A percentile compares a stretch with the other conserved stretches of the same genome.
Evolutionary conservation across 306 rosid species (phyloP).

Genomic region (Quercus engelmannii): DNA sequence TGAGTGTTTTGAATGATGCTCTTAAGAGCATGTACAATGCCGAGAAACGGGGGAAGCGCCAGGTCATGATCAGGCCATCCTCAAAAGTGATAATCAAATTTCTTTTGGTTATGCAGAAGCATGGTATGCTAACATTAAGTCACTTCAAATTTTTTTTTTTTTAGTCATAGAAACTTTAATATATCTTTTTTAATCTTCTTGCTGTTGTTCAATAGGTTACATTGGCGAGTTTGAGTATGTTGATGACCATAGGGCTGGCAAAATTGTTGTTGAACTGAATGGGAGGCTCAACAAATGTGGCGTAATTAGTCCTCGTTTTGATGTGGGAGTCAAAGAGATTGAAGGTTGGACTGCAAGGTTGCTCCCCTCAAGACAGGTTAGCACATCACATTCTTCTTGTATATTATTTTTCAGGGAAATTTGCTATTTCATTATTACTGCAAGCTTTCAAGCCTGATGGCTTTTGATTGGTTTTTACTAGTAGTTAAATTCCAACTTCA

Average conservation of each 20-base stretch:
- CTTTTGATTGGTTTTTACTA: background rate
- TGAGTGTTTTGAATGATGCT: constrained; percentile 42
- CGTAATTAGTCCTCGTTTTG: constrained; percentile 70
- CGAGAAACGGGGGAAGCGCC: constrained; percentile 41
- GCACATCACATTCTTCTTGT: background rate
- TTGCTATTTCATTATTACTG: background rate
- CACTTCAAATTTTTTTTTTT: background rate
- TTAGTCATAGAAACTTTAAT: no score
- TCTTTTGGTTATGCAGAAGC: constrained; percentile 52
- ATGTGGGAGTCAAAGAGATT: constrained; percentile 58
- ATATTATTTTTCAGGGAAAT: background rate
- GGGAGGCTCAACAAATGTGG: constrained; percentile 69
- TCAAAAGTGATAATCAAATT: constrained; percentile 41
- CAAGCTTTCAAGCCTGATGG: background rate
- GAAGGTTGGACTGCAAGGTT: constrained; percentile 71
- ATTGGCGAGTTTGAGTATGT: constrained; percentile 65
- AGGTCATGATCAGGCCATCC: constrained; percentile 44
- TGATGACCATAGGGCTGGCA: constrained; percentile 63
- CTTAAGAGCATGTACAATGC: constrained; percentile 46
- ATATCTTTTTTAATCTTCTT: background rate
- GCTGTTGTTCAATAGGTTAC: constrained; percentile 33
- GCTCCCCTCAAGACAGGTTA: constrained; percentile 67
- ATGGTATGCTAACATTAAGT: constrained; percentile 27
- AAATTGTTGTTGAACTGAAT: constrained; percentile 63
- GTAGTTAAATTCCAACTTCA: background rate